phyloP scores from a whole-genome alignment of 805 yeast genomes.

The Kuraishia hungarica region DNA sequence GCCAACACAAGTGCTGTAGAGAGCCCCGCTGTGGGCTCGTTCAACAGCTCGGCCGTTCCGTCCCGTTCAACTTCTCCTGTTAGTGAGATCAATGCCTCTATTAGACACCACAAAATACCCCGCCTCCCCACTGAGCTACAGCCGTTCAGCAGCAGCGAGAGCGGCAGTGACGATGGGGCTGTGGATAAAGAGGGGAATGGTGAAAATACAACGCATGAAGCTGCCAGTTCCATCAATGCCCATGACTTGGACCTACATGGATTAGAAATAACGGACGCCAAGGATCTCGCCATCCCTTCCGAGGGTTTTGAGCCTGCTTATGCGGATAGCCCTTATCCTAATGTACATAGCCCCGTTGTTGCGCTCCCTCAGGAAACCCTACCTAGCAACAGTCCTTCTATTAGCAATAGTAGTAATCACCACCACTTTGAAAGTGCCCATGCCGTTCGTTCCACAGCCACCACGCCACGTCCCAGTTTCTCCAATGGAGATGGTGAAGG shows the following conservation, averaged over 20 bases:
- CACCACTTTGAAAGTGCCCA: neutral
- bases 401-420: neutral
- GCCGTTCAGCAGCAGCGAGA: conserved; percentile 46
- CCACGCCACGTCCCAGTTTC: neutral
- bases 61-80: neutral
- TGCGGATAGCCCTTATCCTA: neutral
- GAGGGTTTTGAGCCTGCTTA: conserved; percentile 7
- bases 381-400: neutral
- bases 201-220: too few relatives aligned
- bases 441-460: neutral
- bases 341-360: neutral
- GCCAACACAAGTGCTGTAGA: neutral
- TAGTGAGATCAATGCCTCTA: neutral
- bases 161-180: conserved; percentile 23
- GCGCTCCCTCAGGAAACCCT: neutral
- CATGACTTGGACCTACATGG: conserved; percentile 5
- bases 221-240: neutral
- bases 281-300: neutral
- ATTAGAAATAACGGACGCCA: neutral
- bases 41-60: neutral
- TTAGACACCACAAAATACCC: conserved; percentile 29
- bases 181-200: neutral
- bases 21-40: neutral
- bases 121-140: conserved; percentile 50
- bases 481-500: neutral